These are phyloP conservation scores for Lentinula edodes DNA, from an alignment of 768 basidiomycete genomes.

Conservation along the genomic window DNA sequence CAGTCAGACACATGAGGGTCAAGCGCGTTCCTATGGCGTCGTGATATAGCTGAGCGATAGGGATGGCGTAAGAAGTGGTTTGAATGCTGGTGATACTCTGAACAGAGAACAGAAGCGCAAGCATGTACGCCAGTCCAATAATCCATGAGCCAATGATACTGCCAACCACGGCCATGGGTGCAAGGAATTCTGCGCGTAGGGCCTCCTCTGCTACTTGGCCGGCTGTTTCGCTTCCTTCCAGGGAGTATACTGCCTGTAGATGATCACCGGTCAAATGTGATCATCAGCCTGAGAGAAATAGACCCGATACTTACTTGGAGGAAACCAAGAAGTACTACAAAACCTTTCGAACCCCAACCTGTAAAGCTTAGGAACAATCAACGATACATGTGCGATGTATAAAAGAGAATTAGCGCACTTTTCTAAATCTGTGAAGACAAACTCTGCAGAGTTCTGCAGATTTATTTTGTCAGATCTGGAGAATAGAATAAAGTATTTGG, in stretches of 20 bases:
- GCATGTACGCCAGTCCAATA: constrained; percentile 52
- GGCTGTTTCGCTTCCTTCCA: constrained; percentile 59
- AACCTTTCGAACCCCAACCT: constrained; percentile 47
- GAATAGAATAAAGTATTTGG: not conserved
- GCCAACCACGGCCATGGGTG: constrained; percentile 51
- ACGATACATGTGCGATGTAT: not conserved
- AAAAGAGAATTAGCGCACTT: constrained; percentile 27
- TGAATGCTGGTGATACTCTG: constrained; percentile 47
- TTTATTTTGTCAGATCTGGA: not conserved
- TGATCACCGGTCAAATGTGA: not conserved
- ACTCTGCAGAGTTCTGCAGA: constrained; percentile 42
- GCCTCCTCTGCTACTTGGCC: constrained; percentile 63
- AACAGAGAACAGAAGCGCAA: constrained; percentile 52
- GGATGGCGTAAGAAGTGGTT: constrained; percentile 46
- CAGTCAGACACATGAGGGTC: constrained; percentile 44
- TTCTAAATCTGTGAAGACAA: constrained; percentile 53
- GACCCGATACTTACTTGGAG: constrained; percentile 29
- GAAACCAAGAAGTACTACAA: constrained; percentile 55
- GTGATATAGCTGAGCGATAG: constrained; percentile 53
- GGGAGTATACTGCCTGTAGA: constrained; percentile 47
- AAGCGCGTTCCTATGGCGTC: constrained; percentile 45
- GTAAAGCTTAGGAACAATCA: constrained; percentile 35
- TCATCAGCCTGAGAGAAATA: not conserved
- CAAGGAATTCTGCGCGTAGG: constrained; percentile 47
- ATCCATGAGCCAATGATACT: constrained; percentile 54